Percentiles rank a stretch among this genome's conserved stretches.
Evolutionary conservation across 2,329 filamentous ascomycete species (phyloP).

Genomic region (Madurella fahalii): DNA sequence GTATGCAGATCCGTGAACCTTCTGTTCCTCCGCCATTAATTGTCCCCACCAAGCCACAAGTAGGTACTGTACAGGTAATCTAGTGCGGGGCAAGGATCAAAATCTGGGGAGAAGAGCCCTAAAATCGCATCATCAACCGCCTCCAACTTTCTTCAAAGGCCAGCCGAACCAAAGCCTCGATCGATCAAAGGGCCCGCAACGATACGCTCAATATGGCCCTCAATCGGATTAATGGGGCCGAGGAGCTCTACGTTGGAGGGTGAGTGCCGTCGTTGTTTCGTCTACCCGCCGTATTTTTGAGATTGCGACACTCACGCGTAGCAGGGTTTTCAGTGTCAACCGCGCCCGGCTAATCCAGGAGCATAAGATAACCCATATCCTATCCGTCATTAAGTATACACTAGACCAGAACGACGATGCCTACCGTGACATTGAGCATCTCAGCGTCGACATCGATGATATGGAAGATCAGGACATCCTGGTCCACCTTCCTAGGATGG

Average conservation of each 20-base stretch:
- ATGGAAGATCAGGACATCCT: conserved; percentile 84
- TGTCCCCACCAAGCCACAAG: too few species aligned
- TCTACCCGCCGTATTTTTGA: not conserved
- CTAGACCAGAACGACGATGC: conserved; percentile 44
- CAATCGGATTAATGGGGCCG: conserved; percentile 63
- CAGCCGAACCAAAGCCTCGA: not conserved
- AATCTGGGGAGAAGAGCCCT: too few species aligned
- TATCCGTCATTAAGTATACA: conserved; percentile 64
- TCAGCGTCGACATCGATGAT: conserved; percentile 83
- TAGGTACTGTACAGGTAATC: too few species aligned
- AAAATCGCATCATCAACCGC: too few species aligned
- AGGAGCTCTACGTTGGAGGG: conserved; percentile 77
- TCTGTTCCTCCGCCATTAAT: too few species aligned
- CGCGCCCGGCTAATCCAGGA: conserved; percentile 65
- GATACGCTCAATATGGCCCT: conserved; percentile 48
- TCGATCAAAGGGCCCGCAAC: not conserved
- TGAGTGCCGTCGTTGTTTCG: conserved; percentile 39
- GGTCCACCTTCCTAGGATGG: conserved; percentile 71
- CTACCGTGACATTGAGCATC: conserved; percentile 57
- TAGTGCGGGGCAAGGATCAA: too few species aligned
- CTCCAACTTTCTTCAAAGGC: too few species aligned
- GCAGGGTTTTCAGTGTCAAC: conserved; percentile 74
- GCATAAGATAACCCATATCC: conserved; percentile 78
- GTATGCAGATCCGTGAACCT: too few species aligned
- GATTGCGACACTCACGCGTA: conserved; percentile 22